These are phyloP conservation scores for Fusarium sterilihyphosum DNA, from an alignment of 2,329 filamentous ascomycete species.

Conservation along the genomic window DNA sequence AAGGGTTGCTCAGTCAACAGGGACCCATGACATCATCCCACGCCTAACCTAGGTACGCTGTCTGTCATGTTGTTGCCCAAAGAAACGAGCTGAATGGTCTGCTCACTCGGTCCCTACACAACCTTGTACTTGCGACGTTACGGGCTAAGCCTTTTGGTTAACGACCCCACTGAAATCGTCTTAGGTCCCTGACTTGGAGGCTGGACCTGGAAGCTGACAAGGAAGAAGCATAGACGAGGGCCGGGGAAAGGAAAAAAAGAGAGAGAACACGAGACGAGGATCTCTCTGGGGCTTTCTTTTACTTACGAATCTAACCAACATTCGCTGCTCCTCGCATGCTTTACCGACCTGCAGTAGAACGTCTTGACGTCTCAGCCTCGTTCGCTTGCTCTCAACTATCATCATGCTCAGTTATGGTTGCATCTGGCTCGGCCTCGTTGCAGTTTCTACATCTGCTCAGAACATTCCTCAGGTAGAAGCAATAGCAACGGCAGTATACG, in stretches of 20 bases:
- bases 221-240: conserved; percentile 15
- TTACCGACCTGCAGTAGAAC: conserved; percentile 27
- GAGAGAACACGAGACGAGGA: neutral
- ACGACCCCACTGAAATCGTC: conserved; percentile 34
- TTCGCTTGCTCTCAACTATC: conserved; percentile 2
- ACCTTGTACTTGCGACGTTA: conserved; percentile 31
- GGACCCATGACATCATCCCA: conserved; percentile 44
- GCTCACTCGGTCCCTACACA: conserved; percentile 11
- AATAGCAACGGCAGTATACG: conserved; percentile 24
- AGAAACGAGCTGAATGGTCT: conserved; percentile 16
- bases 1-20: conserved; percentile 47
- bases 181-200: conserved; percentile 31
- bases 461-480: conserved; percentile 30
- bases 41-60: neutral
- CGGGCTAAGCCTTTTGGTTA: conserved; percentile 12
- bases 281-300: conserved; percentile 4
- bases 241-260: conserved; percentile 6
- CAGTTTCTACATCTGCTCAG: conserved; percentile 30
- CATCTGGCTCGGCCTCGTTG: conserved; percentile 37
- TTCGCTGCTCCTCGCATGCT: conserved; percentile 11
- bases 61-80: conserved; percentile 26
- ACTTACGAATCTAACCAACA: neutral
- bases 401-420: conserved; percentile 36
- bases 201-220: conserved; percentile 8
- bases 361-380: conserved; percentile 6